phyloP scores from a whole-genome alignment of 2,329 filamentous ascomycete species.

The Trichoderma arundinaceum region DNA sequence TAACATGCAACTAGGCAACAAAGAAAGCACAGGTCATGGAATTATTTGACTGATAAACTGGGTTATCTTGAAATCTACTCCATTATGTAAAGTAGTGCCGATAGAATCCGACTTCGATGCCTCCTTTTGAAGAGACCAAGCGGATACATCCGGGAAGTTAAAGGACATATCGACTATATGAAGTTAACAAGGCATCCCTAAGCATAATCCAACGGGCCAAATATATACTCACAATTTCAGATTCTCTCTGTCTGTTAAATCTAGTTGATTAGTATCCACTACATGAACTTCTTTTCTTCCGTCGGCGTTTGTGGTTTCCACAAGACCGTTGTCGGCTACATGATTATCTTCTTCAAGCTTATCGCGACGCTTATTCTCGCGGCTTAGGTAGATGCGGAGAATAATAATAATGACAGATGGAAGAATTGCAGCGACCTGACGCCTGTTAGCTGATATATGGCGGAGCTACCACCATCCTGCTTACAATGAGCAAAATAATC shows the following conservation, averaged over 20 bases:
- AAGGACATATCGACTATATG: constrained; percentile 8
- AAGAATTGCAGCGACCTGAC: constrained; percentile 28
- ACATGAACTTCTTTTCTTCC: constrained; percentile 20
- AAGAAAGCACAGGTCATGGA: too few relatives aligned
- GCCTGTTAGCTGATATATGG: neutral
- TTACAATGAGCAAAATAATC: constrained; percentile 34
- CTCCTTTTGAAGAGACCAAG: too few relatives aligned
- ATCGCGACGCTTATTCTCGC: constrained; percentile 32
- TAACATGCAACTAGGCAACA: too few relatives aligned
- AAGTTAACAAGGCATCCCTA: neutral
- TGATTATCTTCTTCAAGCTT: constrained; percentile 19
- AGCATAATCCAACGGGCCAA: neutral
- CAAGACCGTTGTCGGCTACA: constrained; percentile 20
- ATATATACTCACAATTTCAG: constrained; percentile 31
- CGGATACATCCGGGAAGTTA: neutral
- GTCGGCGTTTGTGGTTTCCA: constrained; percentile 29
- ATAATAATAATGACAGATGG: constrained; percentile 30
- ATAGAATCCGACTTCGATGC: too few relatives aligned
- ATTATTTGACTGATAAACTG: too few relatives aligned
- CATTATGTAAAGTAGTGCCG: too few relatives aligned
- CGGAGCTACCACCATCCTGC: neutral
- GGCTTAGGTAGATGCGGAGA: constrained; percentile 28
- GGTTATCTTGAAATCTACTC: too few relatives aligned
- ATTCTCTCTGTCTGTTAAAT: constrained; percentile 33
- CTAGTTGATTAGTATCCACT: constrained; percentile 32